phyloP scores from a whole-genome alignment of 176 grass and related monocot genomes.

The Oryza officinalis region DNA sequence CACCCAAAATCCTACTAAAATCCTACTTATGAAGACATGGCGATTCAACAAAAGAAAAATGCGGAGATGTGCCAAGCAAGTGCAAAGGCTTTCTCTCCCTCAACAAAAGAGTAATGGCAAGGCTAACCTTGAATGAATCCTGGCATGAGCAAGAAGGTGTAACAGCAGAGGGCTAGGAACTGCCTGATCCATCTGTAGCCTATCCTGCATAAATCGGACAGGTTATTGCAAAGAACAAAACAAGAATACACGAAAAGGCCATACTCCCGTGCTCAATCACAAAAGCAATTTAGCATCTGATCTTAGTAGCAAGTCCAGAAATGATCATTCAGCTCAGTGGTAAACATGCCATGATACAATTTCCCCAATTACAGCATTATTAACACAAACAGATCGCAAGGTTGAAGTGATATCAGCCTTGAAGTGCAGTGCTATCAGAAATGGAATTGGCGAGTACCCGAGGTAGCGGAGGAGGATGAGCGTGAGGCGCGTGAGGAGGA shows the following conservation, averaged over 20 bases:
- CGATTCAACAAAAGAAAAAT: neutral
- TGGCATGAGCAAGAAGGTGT: conserved; percentile 79
- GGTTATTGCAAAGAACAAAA: conserved; percentile 40
- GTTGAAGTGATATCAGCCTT: neutral
- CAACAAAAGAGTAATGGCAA: neutral
- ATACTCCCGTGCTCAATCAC: neutral
- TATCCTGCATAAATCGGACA: conserved; percentile 59
- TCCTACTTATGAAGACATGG: neutral
- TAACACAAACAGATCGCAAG: neutral
- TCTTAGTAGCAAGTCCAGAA: neutral
- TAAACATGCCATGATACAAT: neutral
- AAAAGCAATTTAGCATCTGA: neutral
- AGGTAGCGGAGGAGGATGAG: conserved; percentile 90
- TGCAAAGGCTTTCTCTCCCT: neutral
- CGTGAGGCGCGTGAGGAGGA: conserved; percentile 76
- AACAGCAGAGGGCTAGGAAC: conserved; percentile 82
- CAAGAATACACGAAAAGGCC: neutral
- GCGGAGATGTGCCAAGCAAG: neutral
- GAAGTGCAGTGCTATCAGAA: conserved; percentile 4
- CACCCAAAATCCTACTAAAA: neutral
- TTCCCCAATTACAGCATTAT: neutral
- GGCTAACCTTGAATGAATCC: conserved; percentile 84
- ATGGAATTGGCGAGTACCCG: conserved; percentile 44
- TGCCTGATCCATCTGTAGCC: conserved; percentile 92
- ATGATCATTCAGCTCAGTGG: neutral